A percentile compares a stretch with the other conserved stretches of the same genome.
phyloP scores from a whole-genome alignment of 208 protist species.

The Leishmania lainsoni region DNA sequence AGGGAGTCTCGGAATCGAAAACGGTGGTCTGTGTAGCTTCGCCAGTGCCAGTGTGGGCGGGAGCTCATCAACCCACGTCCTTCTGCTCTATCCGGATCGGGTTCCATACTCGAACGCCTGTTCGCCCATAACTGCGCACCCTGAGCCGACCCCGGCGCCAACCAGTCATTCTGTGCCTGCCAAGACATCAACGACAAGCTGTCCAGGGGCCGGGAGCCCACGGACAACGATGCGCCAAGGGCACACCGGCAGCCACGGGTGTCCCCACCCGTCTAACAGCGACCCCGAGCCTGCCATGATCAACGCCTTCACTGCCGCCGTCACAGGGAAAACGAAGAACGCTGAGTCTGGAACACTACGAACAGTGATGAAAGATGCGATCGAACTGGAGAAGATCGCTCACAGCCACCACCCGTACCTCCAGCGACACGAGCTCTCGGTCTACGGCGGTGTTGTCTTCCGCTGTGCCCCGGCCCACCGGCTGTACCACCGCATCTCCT shows the following conservation, averaged over 20 bases:
- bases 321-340: neutral
- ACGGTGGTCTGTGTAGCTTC: neutral
- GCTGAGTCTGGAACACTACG: conserved; percentile 16
- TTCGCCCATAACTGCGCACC: neutral
- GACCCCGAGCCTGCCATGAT: neutral
- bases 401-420: conserved; percentile 57
- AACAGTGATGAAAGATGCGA: conserved; percentile 39
- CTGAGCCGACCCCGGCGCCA: neutral
- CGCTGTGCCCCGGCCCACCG: conserved; percentile 48
- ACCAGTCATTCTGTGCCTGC: neutral
- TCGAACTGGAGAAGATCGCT: conserved; percentile 28
- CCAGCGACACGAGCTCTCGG: conserved; percentile 41
- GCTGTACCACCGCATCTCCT: conserved; percentile 46
- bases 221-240: neutral
- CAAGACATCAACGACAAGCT: neutral
- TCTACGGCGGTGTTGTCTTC: conserved; percentile 52
- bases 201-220: neutral
- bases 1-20: conserved; percentile 6
- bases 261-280: neutral
- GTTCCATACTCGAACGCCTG: neutral
- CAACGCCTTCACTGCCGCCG: neutral
- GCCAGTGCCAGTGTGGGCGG: neutral
- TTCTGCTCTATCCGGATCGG: neutral
- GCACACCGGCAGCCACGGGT: neutral
- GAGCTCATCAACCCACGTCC: neutral